Percentiles rank a stretch among this genome's conserved stretches.
Evolutionary conservation across 495 filamentous ascomycete genomes (phyloP).

Genomic region (Cercophora scortea): DNA sequence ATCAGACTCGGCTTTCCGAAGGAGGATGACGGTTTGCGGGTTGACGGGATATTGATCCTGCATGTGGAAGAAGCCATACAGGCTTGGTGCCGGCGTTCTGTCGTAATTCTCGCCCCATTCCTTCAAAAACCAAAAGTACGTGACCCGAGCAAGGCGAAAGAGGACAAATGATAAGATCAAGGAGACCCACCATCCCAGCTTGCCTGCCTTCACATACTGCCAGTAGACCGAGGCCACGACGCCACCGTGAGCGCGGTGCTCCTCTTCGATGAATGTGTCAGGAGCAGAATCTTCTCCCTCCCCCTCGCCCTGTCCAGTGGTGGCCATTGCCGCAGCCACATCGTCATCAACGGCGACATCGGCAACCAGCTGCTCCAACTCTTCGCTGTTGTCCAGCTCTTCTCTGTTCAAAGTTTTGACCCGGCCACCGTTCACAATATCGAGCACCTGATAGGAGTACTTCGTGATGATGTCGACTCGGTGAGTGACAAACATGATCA

Average conservation of each 20-base stretch:
- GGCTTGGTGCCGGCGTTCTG: constrained; percentile 4
- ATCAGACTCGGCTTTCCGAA: neutral
- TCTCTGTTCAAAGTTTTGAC: constrained; percentile 40
- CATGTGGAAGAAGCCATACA: neutral
- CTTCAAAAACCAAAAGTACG: constrained; percentile 74
- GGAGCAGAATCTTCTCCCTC: constrained; percentile 38
- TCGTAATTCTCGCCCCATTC: constrained; percentile 73
- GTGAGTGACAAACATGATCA: constrained; percentile 70
- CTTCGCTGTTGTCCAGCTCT: constrained; percentile 15
- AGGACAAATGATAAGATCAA: constrained; percentile 51
- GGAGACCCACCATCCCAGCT: constrained; percentile 59
- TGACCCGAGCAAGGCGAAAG: constrained; percentile 52
- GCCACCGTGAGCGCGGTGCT: constrained; percentile 65
- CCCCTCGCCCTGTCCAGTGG: constrained; percentile 12
- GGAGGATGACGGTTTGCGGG: neutral
- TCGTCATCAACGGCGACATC: neutral
- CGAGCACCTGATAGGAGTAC: constrained; percentile 60
- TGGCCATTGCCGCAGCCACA: neutral
- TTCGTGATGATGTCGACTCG: constrained; percentile 58
- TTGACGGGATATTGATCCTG: neutral
- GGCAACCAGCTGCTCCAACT: constrained; percentile 14
- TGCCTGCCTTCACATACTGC: constrained; percentile 74
- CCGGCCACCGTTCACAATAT: constrained; percentile 49
- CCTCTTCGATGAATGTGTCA: constrained; percentile 77
- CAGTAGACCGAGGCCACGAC: constrained; percentile 70